A percentile compares a stretch with the other conserved stretches of the same genome.
These are phyloP conservation scores for Pythium grandisporangium DNA, from an alignment of 352 stramenopile genomes.

Conservation along the genomic window DNA sequence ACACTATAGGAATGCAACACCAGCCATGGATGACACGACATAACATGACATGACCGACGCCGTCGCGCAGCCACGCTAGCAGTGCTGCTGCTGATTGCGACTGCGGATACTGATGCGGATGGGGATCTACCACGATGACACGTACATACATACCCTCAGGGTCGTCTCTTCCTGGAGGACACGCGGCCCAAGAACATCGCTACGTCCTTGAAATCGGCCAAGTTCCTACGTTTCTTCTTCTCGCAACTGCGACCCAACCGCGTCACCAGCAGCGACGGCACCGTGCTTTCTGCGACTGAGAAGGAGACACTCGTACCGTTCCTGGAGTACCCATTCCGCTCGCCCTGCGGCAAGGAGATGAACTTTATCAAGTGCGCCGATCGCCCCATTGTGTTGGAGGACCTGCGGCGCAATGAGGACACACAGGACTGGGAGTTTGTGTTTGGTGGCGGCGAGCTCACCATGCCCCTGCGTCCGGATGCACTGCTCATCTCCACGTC, in stretches of 20 bases:
- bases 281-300: background rate
- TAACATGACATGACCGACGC: too few species aligned
- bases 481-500: conserved; percentile 50
- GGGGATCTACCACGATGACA: too few species aligned
- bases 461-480: conserved; percentile 39
- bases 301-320: conserved; percentile 20
- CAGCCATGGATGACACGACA: too few species aligned
- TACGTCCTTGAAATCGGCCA: conserved; percentile 73
- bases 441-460: conserved; percentile 47
- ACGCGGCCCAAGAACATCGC: conserved; percentile 80
- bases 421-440: conserved; percentile 25
- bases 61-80: too few species aligned
- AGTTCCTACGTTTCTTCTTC: conserved; percentile 82
- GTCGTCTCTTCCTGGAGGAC: conserved; percentile 70
- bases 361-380: conserved; percentile 86
- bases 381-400: conserved; percentile 65
- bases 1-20: too few species aligned
- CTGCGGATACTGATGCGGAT: too few species aligned
- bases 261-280: background rate
- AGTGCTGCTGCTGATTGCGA: too few species aligned
- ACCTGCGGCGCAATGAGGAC: conserved; percentile 23
- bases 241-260: conserved; percentile 43
- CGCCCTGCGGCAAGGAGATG: conserved; percentile 75
- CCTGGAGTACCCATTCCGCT: conserved; percentile 62
- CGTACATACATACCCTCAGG: too few species aligned